Evolutionary conservation across 345 rosid species (phyloP).

Genomic region (Syzygium grande): DNA sequence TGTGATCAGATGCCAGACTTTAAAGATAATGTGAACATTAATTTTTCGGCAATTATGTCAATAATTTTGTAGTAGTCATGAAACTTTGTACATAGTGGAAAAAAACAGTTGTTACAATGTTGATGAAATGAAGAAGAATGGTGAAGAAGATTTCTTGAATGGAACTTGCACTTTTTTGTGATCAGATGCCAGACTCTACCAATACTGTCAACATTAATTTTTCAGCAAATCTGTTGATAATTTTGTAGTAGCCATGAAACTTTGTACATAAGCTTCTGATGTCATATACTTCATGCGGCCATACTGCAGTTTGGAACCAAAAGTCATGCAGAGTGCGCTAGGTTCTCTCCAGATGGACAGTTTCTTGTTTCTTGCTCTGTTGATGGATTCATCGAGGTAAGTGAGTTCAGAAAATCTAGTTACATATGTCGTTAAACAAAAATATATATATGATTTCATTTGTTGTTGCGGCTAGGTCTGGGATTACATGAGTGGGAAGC

Average conservation of each 20-base stretch:
- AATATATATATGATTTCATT: background rate
- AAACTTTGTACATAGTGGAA: background rate
- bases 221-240: background rate
- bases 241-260: background rate
- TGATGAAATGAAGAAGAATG: no score
- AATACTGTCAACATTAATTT: background rate
- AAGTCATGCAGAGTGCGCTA: conserved; percentile 93
- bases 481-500: conserved; percentile 97
- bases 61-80: no score
- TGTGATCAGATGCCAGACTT: background rate
- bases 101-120: background rate
- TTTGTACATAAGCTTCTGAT: background rate
- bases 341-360: conserved; percentile 97
- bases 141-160: no score
- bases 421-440: background rate
- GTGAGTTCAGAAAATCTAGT: background rate
- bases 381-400: conserved; percentile 96
- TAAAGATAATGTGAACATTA: background rate
- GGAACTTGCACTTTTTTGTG: no score
- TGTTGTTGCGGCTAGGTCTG: conserved; percentile 49
- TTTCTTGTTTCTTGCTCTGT: conserved; percentile 92
- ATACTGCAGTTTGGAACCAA: conserved; percentile 81
- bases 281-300: conserved; percentile 1
- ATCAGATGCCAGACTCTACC: no score
- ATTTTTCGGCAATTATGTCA: background rate